phyloP scores from a whole-genome alignment of 2,329 filamentous ascomycete genomes.

The Graphilbum fragrans region DNA sequence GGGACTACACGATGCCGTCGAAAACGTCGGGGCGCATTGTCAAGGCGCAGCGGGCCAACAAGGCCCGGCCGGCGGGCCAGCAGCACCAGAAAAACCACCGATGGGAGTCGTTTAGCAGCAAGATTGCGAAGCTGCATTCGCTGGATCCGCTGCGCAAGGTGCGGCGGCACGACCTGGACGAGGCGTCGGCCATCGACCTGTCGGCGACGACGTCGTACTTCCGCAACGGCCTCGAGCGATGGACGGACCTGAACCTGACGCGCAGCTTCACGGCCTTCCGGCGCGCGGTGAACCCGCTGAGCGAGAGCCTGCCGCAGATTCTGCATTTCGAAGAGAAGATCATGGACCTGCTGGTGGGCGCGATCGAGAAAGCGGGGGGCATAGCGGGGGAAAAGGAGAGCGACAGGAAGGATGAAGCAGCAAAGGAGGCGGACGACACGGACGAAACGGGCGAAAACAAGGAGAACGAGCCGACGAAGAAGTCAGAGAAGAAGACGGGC shows the following conservation, averaged over 20 bases:
- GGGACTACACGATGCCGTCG: conserved; percentile 47
- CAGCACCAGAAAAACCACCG: conserved; percentile 68
- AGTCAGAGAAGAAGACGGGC: background rate
- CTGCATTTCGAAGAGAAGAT: conserved; percentile 83
- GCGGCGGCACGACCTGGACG: conserved; percentile 69
- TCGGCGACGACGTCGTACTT: conserved; percentile 78
- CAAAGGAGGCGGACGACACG: too few species aligned
- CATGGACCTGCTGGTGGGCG: conserved; percentile 61
- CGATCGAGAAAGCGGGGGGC: conserved; percentile 49
- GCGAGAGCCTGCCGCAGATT: conserved; percentile 84
- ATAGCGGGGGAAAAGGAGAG: background rate
- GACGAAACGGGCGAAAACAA: background rate
- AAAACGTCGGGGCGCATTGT: conserved; percentile 54
- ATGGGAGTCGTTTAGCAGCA: conserved; percentile 83
- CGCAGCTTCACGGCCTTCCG: conserved; percentile 68
- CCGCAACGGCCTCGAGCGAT: conserved; percentile 68
- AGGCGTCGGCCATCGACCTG: conserved; percentile 49
- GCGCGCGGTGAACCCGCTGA: conserved; percentile 61
- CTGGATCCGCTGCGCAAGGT: conserved; percentile 87
- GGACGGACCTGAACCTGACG: conserved; percentile 84
- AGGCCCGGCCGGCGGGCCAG: conserved; percentile 40
- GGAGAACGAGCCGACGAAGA: background rate
- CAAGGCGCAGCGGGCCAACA: conserved; percentile 59
- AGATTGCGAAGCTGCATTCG: conserved; percentile 78
- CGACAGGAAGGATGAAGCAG: too few species aligned